phyloP scores from a whole-genome alignment of 345 rosid species.

The Arabidopsis suecica region DNA sequence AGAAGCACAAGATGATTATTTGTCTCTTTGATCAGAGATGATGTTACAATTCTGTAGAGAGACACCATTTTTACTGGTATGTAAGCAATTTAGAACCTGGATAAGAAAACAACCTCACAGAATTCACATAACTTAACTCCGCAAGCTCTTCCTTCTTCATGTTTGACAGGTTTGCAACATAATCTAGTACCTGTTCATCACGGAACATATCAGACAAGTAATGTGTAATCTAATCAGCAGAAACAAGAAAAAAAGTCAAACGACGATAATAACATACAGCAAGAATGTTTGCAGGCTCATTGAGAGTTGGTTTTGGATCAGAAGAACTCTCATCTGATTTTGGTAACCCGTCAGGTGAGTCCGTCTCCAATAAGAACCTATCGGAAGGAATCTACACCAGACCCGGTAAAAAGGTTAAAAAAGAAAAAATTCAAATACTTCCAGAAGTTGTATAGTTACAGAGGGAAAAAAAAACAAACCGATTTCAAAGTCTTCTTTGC shows the following conservation, averaged over 20 bases:
- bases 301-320: conserved; percentile 58
- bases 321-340: conserved; percentile 43
- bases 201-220: conserved; percentile 38
- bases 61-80: conserved; percentile 16
- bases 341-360: conserved; percentile 89
- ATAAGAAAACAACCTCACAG: conserved; percentile 67
- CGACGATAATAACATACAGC: conserved; percentile 44
- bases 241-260: background rate
- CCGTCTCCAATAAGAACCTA: conserved; percentile 87
- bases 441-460: background rate
- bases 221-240: conserved; percentile 4
- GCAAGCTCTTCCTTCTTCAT: conserved; percentile 70
- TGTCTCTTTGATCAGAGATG: conserved; percentile 4
- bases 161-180: conserved; percentile 73
- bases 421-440: conserved; percentile 20
- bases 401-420: conserved; percentile 19
- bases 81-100: conserved; percentile 52
- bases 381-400: conserved; percentile 65
- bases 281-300: conserved; percentile 87
- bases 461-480: conserved; percentile 47
- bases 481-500: conserved; percentile 74
- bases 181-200: conserved; percentile 60
- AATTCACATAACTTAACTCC: conserved; percentile 61
- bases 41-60: background rate
- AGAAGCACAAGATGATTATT: conserved; percentile 12